Percentiles rank a stretch among this genome's conserved stretches.
Conservation (phyloP, 345 rosid species). For the Salix exigua region DNA sequence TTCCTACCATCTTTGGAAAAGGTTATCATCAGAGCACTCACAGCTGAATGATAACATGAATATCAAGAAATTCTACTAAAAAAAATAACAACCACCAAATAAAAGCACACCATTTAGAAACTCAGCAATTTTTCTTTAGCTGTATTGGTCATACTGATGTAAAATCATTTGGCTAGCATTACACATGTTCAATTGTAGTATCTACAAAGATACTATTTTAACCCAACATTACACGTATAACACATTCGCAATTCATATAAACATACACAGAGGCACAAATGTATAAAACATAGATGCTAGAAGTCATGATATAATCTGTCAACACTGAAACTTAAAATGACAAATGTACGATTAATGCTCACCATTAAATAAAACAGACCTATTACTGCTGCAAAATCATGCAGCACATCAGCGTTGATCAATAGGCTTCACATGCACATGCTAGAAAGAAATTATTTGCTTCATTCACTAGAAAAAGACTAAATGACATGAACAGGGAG, state of each 20-base stretch:
- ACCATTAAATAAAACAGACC: not conserved
- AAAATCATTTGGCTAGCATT: not conserved
- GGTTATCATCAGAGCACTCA: not conserved
- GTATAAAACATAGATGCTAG: not conserved
- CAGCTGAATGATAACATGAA: not conserved
- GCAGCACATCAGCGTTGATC: not conserved
- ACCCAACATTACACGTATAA: not conserved
- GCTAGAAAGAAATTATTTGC: not conserved
- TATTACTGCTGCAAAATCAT: not conserved
- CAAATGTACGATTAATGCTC: not conserved
- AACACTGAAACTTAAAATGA: not conserved
- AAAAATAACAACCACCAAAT: not conserved
- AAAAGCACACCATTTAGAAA: not conserved
- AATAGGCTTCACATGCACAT: not conserved
- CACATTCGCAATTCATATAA: not conserved
- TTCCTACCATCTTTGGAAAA: not conserved
- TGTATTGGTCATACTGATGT: not conserved
- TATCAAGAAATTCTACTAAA: not conserved
- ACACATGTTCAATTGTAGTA: not conserved
- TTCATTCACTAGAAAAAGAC: not conserved
- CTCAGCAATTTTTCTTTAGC: not conserved
- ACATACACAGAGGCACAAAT: not conserved
- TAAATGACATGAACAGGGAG: not conserved
- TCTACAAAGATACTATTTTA: not conserved
- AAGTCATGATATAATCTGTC: not conserved